phyloP scores from a whole-genome alignment of 129 eudicot genomes.

The Deinandra increscens region DNA sequence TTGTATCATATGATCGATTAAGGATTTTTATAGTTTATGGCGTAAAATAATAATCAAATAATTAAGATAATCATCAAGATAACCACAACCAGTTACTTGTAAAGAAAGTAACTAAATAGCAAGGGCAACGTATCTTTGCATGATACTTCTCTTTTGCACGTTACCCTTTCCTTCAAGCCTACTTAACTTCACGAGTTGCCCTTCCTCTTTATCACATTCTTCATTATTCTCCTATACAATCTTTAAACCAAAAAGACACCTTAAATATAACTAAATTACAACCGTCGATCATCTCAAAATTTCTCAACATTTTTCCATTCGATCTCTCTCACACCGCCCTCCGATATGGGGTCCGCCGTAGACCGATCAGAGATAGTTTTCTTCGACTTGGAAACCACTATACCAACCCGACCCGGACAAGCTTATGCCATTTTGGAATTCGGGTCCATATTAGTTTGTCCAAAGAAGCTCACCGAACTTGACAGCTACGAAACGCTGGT shows the following conservation, averaged over 20 bases:
- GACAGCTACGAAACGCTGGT: conserved; percentile 68
- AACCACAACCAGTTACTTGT: no score
- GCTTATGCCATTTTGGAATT: conserved; percentile 64
- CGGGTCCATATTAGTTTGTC: conserved; percentile 87
- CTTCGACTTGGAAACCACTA: conserved; percentile 88
- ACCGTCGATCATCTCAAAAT: background rate
- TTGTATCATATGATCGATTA: no score
- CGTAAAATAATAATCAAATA: no score
- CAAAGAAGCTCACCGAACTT: conserved; percentile 73
- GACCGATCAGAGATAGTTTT: conserved; percentile 69
- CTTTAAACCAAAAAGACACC: no score
- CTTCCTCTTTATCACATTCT: conserved; percentile 3
- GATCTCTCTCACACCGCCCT: background rate
- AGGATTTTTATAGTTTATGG: no score
- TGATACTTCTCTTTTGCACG: conserved; percentile 19
- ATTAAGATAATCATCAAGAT: no score
- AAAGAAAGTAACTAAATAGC: no score
- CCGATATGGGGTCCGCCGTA: conserved; percentile 30
- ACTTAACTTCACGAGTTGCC: conserved; percentile 23
- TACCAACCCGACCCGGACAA: conserved; percentile 59
- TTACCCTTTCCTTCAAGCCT: conserved; percentile 18
- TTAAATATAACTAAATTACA: background rate
- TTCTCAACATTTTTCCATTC: background rate
- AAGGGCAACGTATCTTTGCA: background rate
- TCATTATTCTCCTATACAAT: no score